Percentiles rank a stretch among this genome's conserved stretches.
Conservation (phyloP, 1,284 basidiomycete genomes). For the Volvariella volvacea region DNA sequence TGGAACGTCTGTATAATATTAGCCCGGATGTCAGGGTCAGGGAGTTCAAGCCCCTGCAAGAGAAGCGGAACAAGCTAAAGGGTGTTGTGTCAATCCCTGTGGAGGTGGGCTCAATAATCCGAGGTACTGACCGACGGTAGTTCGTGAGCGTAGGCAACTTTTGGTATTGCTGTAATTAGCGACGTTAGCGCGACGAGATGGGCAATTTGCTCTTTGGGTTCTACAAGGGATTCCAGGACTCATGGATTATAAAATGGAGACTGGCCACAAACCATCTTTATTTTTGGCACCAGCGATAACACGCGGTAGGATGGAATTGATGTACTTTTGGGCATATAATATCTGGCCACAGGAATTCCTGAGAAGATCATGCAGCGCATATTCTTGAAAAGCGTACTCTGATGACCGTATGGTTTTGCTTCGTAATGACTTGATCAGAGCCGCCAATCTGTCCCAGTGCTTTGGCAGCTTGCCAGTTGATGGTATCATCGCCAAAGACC, state of each 20-base stretch:
- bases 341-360: too few species aligned
- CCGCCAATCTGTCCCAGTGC: constrained; percentile 64
- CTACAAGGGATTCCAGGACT: constrained; percentile 1
- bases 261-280: constrained; percentile 28
- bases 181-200: constrained; percentile 83
- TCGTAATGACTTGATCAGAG: constrained; percentile 59
- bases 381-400: too few species aligned
- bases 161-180: constrained; percentile 77
- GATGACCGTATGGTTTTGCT: constrained; percentile 69
- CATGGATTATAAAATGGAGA: constrained; percentile 11
- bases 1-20: constrained; percentile 81
- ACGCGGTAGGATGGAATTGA: constrained; percentile 68
- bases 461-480: constrained; percentile 67
- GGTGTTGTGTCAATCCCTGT: constrained; percentile 4
- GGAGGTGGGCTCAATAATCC: not conserved
- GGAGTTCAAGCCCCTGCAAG: constrained; percentile 76
- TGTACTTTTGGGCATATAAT: constrained; percentile 84
- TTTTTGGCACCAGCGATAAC: constrained; percentile 59
- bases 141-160: constrained; percentile 62
- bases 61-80: constrained; percentile 82
- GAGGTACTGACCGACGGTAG: constrained; percentile 52
- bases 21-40: constrained; percentile 65
- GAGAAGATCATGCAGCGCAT: too few species aligned
- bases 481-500: constrained; percentile 53
- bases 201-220: constrained; percentile 52